Conservation (phyloP, 176 grass and related monocot species). For the Aegilops bicornis region DNA sequence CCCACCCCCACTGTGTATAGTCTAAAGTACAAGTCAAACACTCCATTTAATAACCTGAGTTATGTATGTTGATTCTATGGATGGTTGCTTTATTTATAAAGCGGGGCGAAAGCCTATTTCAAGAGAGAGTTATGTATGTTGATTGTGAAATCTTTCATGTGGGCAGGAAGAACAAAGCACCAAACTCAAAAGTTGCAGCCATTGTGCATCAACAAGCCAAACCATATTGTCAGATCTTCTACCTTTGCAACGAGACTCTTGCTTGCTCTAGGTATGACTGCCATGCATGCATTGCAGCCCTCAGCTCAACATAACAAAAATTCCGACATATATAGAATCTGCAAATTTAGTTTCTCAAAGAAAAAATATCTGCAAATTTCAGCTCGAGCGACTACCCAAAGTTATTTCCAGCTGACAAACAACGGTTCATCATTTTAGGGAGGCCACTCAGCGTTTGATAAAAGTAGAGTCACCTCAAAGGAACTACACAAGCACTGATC, state of each 20-base stretch:
- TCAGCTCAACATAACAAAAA: too few species aligned
- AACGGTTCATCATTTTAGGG: constrained; percentile 28
- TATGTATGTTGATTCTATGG: too few species aligned
- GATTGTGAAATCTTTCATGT: too few species aligned
- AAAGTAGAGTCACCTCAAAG: constrained; percentile 39
- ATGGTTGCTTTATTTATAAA: too few species aligned
- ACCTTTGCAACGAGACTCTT: constrained; percentile 57
- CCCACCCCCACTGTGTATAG: too few species aligned
- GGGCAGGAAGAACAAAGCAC: neutral
- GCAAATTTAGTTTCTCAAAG: neutral
- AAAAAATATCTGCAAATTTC: neutral
- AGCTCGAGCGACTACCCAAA: neutral
- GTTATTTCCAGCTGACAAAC: constrained; percentile 1
- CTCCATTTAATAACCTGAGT: too few species aligned
- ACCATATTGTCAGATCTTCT: constrained; percentile 58
- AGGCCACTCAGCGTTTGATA: constrained; percentile 15
- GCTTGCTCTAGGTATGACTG: constrained; percentile 56
- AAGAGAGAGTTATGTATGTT: too few species aligned
- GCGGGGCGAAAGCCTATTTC: too few species aligned
- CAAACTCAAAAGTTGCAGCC: constrained; percentile 54
- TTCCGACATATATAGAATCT: neutral
- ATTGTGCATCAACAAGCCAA: constrained; percentile 52
- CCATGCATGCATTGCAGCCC: neutral
- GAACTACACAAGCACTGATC: constrained; percentile 22
- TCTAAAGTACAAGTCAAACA: too few species aligned